Percentiles rank a stretch among this genome's conserved stretches.
Conservation (phyloP, 768 basidiomycete genomes). For the Psilocybe cubensis region DNA sequence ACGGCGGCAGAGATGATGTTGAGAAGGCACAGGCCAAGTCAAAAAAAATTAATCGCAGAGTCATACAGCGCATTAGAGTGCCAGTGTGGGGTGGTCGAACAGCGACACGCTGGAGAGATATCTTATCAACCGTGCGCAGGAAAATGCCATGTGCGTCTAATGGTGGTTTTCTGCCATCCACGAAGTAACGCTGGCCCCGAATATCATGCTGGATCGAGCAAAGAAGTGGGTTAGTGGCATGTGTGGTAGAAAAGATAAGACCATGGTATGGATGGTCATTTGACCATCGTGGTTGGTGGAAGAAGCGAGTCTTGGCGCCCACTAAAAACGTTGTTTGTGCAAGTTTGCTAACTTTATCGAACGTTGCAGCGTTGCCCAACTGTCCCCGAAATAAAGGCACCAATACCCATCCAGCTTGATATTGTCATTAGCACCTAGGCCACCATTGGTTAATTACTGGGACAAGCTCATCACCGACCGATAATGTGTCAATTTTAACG, state of each 20-base stretch:
- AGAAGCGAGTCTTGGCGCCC: background rate
- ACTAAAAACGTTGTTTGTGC: background rate
- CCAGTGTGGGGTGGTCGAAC: background rate
- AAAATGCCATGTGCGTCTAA: background rate
- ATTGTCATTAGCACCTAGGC: background rate
- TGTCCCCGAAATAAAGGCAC: background rate
- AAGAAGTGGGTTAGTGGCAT: background rate
- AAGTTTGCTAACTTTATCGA: background rate
- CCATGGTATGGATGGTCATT: background rate
- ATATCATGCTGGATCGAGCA: background rate
- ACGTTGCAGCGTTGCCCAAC: background rate
- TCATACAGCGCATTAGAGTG: too few relatives aligned
- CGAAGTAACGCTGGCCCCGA: background rate
- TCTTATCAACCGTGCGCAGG: background rate
- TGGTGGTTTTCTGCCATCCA: background rate
- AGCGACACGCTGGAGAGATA: background rate
- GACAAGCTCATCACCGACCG: too few relatives aligned
- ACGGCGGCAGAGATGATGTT: background rate
- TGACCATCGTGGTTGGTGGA: constrained; percentile 2
- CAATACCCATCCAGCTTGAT: too few relatives aligned
- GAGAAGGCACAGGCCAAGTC: background rate
- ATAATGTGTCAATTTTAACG: too few relatives aligned
- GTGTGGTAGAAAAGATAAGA: background rate
- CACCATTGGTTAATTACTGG: too few relatives aligned
- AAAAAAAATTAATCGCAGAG: background rate